Evolutionary conservation across 148 eudicot genomes (phyloP).

Genomic region (Arbutus unedo): DNA sequence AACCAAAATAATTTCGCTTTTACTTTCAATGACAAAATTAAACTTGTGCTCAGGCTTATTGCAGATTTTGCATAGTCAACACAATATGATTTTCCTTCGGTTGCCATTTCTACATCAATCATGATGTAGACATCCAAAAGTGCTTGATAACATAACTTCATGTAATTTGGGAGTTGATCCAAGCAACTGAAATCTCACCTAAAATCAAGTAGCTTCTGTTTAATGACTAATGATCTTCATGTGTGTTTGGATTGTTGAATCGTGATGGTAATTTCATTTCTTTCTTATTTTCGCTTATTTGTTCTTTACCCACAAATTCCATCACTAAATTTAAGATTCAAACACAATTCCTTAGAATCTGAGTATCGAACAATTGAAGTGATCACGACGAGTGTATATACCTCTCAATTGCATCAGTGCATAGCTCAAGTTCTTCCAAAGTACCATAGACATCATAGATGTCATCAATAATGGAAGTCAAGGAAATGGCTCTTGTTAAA

Average conservation of each 20-base stretch:
- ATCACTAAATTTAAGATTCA: neutral
- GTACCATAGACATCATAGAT: constrained; percentile 37
- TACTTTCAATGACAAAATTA: neutral
- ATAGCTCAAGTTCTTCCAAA: constrained; percentile 27
- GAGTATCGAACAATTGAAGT: too few species aligned
- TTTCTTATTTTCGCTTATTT: neutral
- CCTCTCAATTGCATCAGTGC: constrained; percentile 42
- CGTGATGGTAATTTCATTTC: neutral
- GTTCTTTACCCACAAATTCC: neutral
- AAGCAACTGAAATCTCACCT: constrained; percentile 39
- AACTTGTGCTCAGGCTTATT: neutral
- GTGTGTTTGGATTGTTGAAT: too few species aligned
- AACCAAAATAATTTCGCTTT: neutral
- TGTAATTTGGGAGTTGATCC: constrained; percentile 39
- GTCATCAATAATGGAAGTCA: constrained; percentile 37
- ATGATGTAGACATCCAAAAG: constrained; percentile 32
- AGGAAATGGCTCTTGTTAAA: constrained; percentile 11
- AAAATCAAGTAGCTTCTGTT: neutral
- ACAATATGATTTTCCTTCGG: constrained; percentile 28
- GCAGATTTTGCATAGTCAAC: constrained; percentile 27
- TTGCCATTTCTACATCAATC: constrained; percentile 31
- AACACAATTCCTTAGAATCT: too few species aligned
- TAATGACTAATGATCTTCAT: neutral
- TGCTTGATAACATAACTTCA: constrained; percentile 26
- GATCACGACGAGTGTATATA: neutral